Evolutionary conservation across 2,329 filamentous ascomycete genomes (phyloP), one percentile per base, ranked within the genome.

Genomic region (Alternaria dauci): DNA sequence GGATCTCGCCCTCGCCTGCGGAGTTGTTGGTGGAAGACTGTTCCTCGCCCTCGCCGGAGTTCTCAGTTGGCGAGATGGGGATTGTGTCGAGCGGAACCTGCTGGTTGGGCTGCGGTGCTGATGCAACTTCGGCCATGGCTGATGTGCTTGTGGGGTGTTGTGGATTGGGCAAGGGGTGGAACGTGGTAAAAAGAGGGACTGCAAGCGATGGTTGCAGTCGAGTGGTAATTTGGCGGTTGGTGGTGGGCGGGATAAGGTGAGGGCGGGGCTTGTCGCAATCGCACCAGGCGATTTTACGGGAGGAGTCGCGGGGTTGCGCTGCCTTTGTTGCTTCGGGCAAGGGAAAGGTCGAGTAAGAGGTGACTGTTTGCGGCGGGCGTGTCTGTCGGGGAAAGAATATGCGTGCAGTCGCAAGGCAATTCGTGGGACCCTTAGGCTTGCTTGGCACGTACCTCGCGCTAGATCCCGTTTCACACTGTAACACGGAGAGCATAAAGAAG

Each of bases 71-170:
- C 20, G 84, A 86, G 76, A 86, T 83, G 55, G 84, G 84, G 54
- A 86, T 86, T 44, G 84, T 84, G 75, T 85, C 82, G 58, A 86
- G 81, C 52, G 83, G 83, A 39, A 86, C 84, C 61, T 83, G 84
- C 66, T 82, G 80, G 62, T 79, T 73, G n/a, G 75, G 70, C 56
- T 81, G 80, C 42, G 75, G 71, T 59, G 75, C 70, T 38, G 73
- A 66, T 55, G 75, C 75, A 30, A 78, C 74, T 65, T 78, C 76
- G 58, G 76, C 70, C 76, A 78, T 78, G 59, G 65, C 71, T 69
- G 34, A 12, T 46, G 57, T 59, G 61, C 39, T 50, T 61, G 43
- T 55, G 47, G 18, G 43, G 36, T 42, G 39, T 36, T 43, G 53
- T 28, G 38, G 50, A 38, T 52, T 44, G 42, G 28, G 3, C 36